Conservation (phyloP, 345 rosid species). For the Mercurialis annua region DNA sequence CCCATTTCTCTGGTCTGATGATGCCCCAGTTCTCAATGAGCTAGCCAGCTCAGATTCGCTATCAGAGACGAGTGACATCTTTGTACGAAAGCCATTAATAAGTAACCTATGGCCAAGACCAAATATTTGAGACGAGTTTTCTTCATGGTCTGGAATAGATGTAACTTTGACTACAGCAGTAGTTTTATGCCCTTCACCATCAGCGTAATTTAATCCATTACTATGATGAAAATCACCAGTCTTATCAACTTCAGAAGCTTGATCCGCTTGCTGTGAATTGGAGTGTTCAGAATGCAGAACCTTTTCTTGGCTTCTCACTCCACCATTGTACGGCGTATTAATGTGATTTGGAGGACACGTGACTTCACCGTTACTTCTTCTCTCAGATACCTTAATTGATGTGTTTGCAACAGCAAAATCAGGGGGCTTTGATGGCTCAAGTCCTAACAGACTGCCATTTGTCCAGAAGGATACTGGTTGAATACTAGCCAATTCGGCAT, state of each 20-base stretch:
- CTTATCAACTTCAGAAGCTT: constrained; percentile 30
- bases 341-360: constrained; percentile 21
- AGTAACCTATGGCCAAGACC: constrained; percentile 65
- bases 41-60: constrained; percentile 37
- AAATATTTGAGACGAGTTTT: constrained; percentile 45
- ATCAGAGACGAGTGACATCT: constrained; percentile 41
- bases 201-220: constrained; percentile 23
- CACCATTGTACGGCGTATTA: constrained; percentile 15
- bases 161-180: constrained; percentile 21
- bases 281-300: constrained; percentile 22
- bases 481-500: constrained; percentile 30
- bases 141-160: constrained; percentile 32
- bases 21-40: constrained; percentile 28
- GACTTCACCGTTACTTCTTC: constrained; percentile 25
- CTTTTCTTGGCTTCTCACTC: constrained; percentile 25
- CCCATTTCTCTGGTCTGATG: constrained; percentile 33
- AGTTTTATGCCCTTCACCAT: constrained; percentile 23
- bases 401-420: constrained; percentile 56
- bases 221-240: constrained; percentile 25
- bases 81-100: constrained; percentile 53
- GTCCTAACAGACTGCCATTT: constrained; percentile 89
- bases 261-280: constrained; percentile 16
- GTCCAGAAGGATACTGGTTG: constrained; percentile 75
- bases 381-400: constrained; percentile 23
- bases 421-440: constrained; percentile 88